Base-by-base conservation (phyloP, 176 grass and related monocot species). In the Dendrocalamus sinicus region DNA sequence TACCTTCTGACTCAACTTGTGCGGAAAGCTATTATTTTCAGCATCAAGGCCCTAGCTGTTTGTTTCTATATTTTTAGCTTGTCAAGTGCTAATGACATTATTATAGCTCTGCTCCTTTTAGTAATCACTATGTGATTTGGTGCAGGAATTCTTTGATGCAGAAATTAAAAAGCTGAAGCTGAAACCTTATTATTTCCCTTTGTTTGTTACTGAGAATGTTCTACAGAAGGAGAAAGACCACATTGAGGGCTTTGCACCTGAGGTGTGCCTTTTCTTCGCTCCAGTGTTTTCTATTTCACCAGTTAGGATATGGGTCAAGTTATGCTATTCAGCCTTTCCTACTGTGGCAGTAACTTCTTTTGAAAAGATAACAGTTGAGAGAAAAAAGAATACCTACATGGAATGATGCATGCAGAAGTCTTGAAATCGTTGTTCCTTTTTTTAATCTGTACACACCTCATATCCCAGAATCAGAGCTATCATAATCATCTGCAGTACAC, bases 201-300 rank as follows among this genome's bases (percentile, higher is more conserved):
- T 98, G 85, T 98, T 95, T 81, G 96, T 98, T 70, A 98, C 93
- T 69, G 96, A 98, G 81, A 98, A 89, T 91, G 93, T 98, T 32
- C 88, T 98, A 14, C 93, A 98, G 66, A 98, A 92, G 78, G 96
- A 98, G 70, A 98, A 98, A 75, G 96, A 95, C 62, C 96, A 98
- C 74, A 95, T 98, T 69, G 96, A 98, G 84, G 96, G 96, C 67
- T 98, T 98, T 88, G 96, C 96, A 83, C 96, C 96, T 46, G 93
- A 98, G 95, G 95, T 98, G 20, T 62, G 76, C 22, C 45, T 75
- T 88, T 20, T 17, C 16, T 17, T 44, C 1, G 3, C 20, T 73
- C 75, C 12, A 47, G 30, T 28, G 60, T 50, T 50, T 50, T 50
- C 3, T 47, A 32, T 85, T 78, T 80, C 1, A 9, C 30, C 37